These are phyloP conservation scores for Globisporangium acanthophoron DNA, from an alignment of 352 stramenopile genomes.

Conservation along the genomic window DNA sequence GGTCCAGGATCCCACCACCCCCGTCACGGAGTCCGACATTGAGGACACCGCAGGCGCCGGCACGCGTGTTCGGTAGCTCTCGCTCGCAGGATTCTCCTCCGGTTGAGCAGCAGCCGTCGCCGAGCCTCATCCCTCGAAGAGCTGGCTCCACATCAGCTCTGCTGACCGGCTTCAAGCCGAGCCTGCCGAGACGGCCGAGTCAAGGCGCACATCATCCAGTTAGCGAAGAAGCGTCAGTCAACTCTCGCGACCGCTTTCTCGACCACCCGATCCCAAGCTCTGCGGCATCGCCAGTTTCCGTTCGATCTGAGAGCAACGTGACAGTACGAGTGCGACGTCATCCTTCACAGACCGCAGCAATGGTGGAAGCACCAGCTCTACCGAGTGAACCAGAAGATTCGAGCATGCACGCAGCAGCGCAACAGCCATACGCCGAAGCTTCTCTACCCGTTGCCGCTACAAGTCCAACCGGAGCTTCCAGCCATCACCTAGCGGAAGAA, in stretches of 20 bases:
- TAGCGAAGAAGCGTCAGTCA: not conserved
- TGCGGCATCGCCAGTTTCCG: not conserved
- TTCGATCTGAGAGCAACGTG: slow-evolving; percentile 10
- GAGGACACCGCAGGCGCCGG: not conserved
- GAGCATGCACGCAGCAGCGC: not conserved
- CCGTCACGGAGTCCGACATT: slow-evolving; percentile 6
- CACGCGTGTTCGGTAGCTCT: slow-evolving; percentile 2
- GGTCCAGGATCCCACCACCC: slow-evolving; percentile 12
- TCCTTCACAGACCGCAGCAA: not conserved
- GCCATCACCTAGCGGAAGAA: too few species aligned
- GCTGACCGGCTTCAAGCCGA: slow-evolving; percentile 1
- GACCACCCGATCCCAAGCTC: slow-evolving; percentile 11
- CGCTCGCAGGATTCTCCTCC: slow-evolving; percentile 10
- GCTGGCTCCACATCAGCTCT: not conserved
- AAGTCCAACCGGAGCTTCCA: not conserved
- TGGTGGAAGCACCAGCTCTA: not conserved
- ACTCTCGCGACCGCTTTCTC: slow-evolving; percentile 7
- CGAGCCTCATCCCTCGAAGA: slow-evolving; percentile 6
- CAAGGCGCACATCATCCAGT: not conserved
- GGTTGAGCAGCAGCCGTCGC: not conserved
- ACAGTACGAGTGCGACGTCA: slow-evolving; percentile 7
- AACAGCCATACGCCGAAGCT: slow-evolving; percentile 2
- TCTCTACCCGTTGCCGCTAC: not conserved
- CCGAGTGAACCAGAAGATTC: not conserved
- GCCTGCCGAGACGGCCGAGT: not conserved